Conservation (phyloP, 495 filamentous ascomycete genomes). For the Penicillium bovifimosum region DNA sequence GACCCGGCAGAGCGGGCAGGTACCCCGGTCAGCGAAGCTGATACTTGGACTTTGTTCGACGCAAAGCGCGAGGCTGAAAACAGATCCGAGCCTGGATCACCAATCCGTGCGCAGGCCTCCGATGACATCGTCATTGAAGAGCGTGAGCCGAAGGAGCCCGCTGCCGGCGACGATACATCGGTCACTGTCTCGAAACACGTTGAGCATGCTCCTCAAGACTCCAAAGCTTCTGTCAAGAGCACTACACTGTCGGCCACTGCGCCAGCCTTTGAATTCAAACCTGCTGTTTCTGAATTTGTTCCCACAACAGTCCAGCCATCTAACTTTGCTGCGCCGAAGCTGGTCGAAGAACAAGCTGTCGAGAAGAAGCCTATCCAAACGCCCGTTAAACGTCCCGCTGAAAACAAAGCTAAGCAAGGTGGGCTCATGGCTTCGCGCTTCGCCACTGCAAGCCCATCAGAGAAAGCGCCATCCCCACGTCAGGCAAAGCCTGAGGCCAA, state of each 20-base stretch:
- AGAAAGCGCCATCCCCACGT: slow-evolving; percentile 12
- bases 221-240: slow-evolving; percentile 24
- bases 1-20: slow-evolving; percentile 26
- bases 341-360: slow-evolving; percentile 3
- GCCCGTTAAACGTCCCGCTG: slow-evolving; percentile 13
- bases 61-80: slow-evolving; percentile 35
- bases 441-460: slow-evolving; percentile 27
- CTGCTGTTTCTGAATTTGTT: slow-evolving; percentile 43
- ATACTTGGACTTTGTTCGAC: slow-evolving; percentile 41
- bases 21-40: slow-evolving; percentile 37
- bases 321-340: slow-evolving; percentile 25
- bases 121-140: slow-evolving; percentile 12
- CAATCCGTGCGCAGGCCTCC: slow-evolving; percentile 17
- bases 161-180: slow-evolving; percentile 4
- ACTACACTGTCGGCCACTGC: slow-evolving; percentile 58
- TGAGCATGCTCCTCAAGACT: slow-evolving; percentile 18
- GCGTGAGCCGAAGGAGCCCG: slow-evolving; percentile 6
- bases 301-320: slow-evolving; percentile 39
- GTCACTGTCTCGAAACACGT: not conserved
- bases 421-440: slow-evolving; percentile 40
- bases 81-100: slow-evolving; percentile 31
- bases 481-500: slow-evolving; percentile 6
- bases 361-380: slow-evolving; percentile 2
- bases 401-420: slow-evolving; percentile 7
- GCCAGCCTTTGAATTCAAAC: slow-evolving; percentile 59